Evolutionary conservation across 257 asterid genomes (phyloP), one percentile per base, ranked within the genome.

Genomic region (Eustoma russellianum): DNA sequence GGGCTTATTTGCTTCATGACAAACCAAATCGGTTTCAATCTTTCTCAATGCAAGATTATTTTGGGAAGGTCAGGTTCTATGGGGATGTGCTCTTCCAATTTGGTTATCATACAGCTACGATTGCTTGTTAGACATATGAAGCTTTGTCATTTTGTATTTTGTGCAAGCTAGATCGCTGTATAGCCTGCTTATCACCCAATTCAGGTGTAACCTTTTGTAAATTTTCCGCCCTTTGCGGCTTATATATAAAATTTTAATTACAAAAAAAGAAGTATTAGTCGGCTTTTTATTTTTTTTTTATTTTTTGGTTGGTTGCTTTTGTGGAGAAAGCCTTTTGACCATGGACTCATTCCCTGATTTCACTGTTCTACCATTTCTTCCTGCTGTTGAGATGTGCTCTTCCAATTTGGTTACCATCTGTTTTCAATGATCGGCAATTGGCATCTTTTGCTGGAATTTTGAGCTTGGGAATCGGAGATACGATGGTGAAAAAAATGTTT

Each of bases 221-320:
- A n/a, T n/a, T n/a, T n/a, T n/a, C 95, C 2, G 99, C 88, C 69
- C 99, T 85, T 66, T 97, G 99, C 65, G 99, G 88, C 72, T 88
- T 95, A 46, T n/a, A n/a, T n/a, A n/a, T n/a, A 97, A 92, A 72
- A 88, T 92, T 69, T 90, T 92, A 52, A 72, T 92, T 64, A 88
- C 88, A 67, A 88, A 95, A 97, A 88, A 7, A 46, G 53, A 54
- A 41, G 19, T 46, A 13, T 50, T 58, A 17, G 17, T 17, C 47
- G 40, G 33, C n/a, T 46, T 17, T 50, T 58, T 28, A 19, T 16
- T 50, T 44, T 30, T 24, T 68, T 48, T 9, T 53, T 35, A 9
- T 48, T 2, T 43, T 10, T 19, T 5, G 33, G n/a, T 38, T 7
- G 43, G 8, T 7, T 3, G 43, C 11, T 13, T 7, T 45, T 19